These are phyloP conservation scores for Ceratorhiza oryzae-sativae DNA, from an alignment of 1,284 basidiomycete species.

Conservation along the genomic window DNA sequence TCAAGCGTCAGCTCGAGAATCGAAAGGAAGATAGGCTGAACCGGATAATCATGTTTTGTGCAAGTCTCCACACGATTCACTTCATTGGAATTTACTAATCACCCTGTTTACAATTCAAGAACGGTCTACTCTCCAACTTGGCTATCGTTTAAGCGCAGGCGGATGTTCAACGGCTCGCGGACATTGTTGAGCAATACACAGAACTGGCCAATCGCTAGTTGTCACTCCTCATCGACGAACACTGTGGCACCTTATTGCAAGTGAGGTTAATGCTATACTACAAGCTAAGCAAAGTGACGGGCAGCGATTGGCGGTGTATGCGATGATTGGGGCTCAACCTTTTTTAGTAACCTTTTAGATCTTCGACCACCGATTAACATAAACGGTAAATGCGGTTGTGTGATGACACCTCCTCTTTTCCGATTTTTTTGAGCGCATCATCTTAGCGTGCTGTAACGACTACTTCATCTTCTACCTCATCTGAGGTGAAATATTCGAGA, in stretches of 20 bases:
- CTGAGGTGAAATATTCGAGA: too few species aligned
- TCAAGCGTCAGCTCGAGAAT: neutral
- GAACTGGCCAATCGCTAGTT: neutral
- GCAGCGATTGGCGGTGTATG: neutral
- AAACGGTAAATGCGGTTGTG: too few species aligned
- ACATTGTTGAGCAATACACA: neutral
- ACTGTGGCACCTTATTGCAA: neutral
- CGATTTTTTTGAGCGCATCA: too few species aligned
- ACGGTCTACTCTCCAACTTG: neutral
- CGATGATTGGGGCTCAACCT: neutral
- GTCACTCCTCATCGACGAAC: neutral
- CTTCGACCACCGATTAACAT: too few species aligned
- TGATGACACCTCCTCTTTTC: too few species aligned
- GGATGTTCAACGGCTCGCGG: neutral
- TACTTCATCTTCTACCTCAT: too few species aligned
- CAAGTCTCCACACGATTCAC: neutral
- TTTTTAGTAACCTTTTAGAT: constrained; percentile 7
- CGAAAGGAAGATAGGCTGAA: neutral
- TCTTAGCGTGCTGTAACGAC: too few species aligned
- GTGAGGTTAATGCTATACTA: neutral
- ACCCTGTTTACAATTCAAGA: neutral
- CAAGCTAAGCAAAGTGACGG: neutral
- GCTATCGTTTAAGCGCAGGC: neutral
- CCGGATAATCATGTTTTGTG: neutral
- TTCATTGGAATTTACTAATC: neutral